Percentiles rank a stretch among this genome's conserved stretches.
These are phyloP conservation scores for Pneumocystis wakefieldiae DNA, from an alignment of 1,139 yeast genomes.

Conservation along the genomic window DNA sequence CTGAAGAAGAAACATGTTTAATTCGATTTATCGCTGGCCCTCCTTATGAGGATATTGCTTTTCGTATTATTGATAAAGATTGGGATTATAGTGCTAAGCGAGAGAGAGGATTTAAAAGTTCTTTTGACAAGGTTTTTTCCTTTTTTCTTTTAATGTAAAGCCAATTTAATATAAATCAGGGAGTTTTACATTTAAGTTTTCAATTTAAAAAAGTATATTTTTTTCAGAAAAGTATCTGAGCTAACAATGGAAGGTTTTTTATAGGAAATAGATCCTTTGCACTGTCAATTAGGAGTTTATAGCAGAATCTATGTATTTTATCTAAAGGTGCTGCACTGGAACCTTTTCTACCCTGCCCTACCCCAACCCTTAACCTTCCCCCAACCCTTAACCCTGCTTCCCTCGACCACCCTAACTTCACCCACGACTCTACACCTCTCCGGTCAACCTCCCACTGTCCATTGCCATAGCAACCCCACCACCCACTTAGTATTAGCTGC, in stretches of 20 bases:
- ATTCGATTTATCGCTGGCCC: constrained; percentile 24
- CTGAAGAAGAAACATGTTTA: constrained; percentile 20
- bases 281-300: background rate
- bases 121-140: constrained; percentile 20
- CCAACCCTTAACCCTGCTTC: too few species aligned
- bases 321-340: too few species aligned
- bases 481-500: too few species aligned
- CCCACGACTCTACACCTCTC: too few species aligned
- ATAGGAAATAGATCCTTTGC: background rate
- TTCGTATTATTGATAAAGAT: constrained; percentile 24
- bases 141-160: background rate
- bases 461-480: too few species aligned
- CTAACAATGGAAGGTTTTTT: background rate
- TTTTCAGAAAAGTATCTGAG: constrained; percentile 14
- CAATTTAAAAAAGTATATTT: constrained; percentile 22
- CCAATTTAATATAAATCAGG: constrained; percentile 11
- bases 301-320: background rate
- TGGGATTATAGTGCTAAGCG: constrained; percentile 26
- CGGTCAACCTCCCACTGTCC: too few species aligned
- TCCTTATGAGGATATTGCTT: constrained; percentile 26
- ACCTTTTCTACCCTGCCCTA: too few species aligned
- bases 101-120: constrained; percentile 21
- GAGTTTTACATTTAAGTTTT: constrained; percentile 26
- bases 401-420: too few species aligned
- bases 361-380: too few species aligned